Percentiles rank a stretch among this genome's conserved stretches.
phyloP scores from a whole-genome alignment of 176 grass and related monocot genomes.

The Oryza brachyantha region DNA sequence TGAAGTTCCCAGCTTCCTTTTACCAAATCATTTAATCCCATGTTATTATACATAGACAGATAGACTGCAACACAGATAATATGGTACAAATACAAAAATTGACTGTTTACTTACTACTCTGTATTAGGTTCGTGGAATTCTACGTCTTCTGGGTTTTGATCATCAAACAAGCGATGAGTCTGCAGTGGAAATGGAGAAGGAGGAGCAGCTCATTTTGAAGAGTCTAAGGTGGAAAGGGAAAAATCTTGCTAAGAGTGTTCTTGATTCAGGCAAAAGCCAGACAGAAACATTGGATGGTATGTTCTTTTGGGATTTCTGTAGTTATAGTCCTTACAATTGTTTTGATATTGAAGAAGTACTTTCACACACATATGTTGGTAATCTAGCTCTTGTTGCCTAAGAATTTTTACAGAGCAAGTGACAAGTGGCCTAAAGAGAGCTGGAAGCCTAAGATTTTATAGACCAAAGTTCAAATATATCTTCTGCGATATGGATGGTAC shows the following conservation, averaged over 20 bases:
- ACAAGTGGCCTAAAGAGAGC: slow-evolving; percentile 54
- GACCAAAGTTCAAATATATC: slow-evolving; percentile 91
- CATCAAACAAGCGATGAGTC: slow-evolving; percentile 65
- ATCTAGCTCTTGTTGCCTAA: slow-evolving; percentile 49
- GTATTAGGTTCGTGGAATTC: slow-evolving; percentile 79
- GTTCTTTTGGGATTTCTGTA: slow-evolving; percentile 22
- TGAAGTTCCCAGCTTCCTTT: background rate
- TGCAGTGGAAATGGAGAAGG: slow-evolving; percentile 75
- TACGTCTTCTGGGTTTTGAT: slow-evolving; percentile 83
- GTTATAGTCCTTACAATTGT: slow-evolving; percentile 11
- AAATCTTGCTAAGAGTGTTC: slow-evolving; percentile 46
- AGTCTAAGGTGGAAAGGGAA: slow-evolving; percentile 84
- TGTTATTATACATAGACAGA: background rate
- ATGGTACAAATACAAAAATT: background rate
- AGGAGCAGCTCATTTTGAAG: slow-evolving; percentile 79
- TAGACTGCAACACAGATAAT: background rate
- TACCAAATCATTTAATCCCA: background rate
- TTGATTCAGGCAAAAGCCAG: slow-evolving; percentile 41
- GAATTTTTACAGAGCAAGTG: slow-evolving; percentile 70
- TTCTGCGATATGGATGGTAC: slow-evolving; percentile 99
- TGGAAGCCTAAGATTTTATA: slow-evolving; percentile 85
- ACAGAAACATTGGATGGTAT: slow-evolving; percentile 61
- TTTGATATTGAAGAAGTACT: slow-evolving; percentile 19
- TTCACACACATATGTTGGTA: slow-evolving; percentile 36
- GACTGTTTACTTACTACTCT: slow-evolving; percentile 7